Evolutionary conservation across 768 basidiomycete species (phyloP).

Genomic region (Trametes coccinea): DNA sequence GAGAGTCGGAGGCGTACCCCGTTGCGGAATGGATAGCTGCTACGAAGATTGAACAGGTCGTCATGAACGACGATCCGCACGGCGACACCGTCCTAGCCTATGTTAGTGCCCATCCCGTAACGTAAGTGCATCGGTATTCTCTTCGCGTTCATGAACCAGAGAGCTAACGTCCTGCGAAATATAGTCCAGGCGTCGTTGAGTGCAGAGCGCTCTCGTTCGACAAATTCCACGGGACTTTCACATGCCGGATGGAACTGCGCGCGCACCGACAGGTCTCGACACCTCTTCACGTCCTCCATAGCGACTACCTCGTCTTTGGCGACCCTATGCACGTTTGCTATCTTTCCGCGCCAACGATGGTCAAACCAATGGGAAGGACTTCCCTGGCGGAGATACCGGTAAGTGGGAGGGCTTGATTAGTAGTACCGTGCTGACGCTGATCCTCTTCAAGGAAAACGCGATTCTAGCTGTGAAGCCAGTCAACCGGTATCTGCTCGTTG

Average conservation of each 20-base stretch:
- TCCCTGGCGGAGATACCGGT: constrained; percentile 16
- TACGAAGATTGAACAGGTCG: constrained; percentile 28
- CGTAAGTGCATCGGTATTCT: constrained; percentile 18
- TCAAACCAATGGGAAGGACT: constrained; percentile 13
- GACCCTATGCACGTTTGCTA: constrained; percentile 26
- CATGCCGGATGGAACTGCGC: constrained; percentile 18
- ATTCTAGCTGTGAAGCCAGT: constrained; percentile 32
- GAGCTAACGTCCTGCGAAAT: neutral
- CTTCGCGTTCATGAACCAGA: neutral
- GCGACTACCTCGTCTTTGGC: constrained; percentile 26
- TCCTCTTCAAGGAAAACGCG: constrained; percentile 15
- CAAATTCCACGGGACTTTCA: constrained; percentile 34
- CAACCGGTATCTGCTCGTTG: constrained; percentile 31
- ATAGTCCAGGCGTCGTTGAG: constrained; percentile 11
- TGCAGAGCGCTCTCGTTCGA: constrained; percentile 32
- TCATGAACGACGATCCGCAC: constrained; percentile 33
- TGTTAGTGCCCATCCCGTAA: constrained; percentile 15
- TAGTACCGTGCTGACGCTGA: too few species aligned
- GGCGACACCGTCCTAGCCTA: constrained; percentile 28
- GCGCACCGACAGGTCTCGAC: constrained; percentile 15
- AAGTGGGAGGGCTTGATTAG: neutral
- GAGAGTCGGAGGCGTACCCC: constrained; percentile 34
- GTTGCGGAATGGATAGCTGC: constrained; percentile 32
- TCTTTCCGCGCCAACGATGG: constrained; percentile 9
- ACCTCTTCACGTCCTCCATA: constrained; percentile 26